Evolutionary conservation across 2,329 filamentous ascomycete species (phyloP).

Genomic region (Pseudopyricularia cyperi): DNA sequence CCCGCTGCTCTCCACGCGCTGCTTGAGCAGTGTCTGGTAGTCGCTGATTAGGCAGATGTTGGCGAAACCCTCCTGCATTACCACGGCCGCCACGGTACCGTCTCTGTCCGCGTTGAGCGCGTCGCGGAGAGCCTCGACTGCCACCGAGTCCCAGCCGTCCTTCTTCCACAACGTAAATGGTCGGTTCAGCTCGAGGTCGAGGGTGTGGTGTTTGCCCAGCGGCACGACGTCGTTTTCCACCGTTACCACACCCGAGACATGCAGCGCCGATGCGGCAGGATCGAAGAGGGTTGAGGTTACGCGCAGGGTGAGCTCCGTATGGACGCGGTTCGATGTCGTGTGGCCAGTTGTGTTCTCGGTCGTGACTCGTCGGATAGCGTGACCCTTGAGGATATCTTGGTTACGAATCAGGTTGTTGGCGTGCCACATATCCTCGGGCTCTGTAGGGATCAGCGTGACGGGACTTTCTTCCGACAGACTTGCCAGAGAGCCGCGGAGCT

Average conservation of each 20-base stretch:
- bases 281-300: conserved; percentile 48
- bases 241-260: conserved; percentile 40
- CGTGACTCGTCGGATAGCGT: conserved; percentile 42
- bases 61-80: conserved; percentile 82
- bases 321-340: conserved; percentile 35
- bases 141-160: conserved; percentile 81
- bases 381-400: conserved; percentile 39
- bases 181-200: conserved; percentile 75
- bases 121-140: conserved; percentile 64
- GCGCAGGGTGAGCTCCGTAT: conserved; percentile 41
- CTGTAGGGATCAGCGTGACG: background rate
- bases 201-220: conserved; percentile 44
- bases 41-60: conserved; percentile 76
- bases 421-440: conserved; percentile 28
- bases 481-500: background rate
- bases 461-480: background rate
- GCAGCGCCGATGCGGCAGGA: conserved; percentile 38
- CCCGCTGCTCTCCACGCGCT: conserved; percentile 52
- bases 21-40: conserved; percentile 63
- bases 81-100: conserved; percentile 75
- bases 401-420: conserved; percentile 46
- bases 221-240: conserved; percentile 39
- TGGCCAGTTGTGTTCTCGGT: conserved; percentile 31
- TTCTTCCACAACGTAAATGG: conserved; percentile 82
- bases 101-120: conserved; percentile 66